Evolutionary conservation across 208 protist species (phyloP).

Genomic region (Trypanosoma boissoni): DNA sequence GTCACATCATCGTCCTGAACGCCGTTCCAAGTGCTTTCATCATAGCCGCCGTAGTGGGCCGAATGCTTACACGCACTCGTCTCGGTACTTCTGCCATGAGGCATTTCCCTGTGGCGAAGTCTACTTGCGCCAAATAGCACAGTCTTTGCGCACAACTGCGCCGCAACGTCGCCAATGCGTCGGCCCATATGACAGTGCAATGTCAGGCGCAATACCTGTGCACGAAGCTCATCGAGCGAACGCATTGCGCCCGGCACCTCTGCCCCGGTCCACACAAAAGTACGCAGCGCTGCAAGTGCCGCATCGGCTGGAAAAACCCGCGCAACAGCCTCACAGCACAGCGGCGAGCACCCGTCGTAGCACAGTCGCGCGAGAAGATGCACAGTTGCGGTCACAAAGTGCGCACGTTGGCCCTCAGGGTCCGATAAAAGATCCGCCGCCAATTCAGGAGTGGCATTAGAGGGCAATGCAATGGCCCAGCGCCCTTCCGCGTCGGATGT

Average conservation of each 20-base stretch:
- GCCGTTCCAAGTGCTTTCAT: slow-evolving; percentile 33
- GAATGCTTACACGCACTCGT: too few species aligned
- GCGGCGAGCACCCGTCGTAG: slow-evolving; percentile 54
- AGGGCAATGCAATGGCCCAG: slow-evolving; percentile 14
- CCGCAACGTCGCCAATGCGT: slow-evolving; percentile 34
- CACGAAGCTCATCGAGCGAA: slow-evolving; percentile 45
- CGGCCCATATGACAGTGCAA: slow-evolving; percentile 53
- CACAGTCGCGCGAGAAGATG: slow-evolving; percentile 53
- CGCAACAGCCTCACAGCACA: slow-evolving; percentile 42
- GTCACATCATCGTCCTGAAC: slow-evolving; percentile 53
- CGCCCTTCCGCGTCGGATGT: slow-evolving; percentile 19
- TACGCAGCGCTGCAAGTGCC: slow-evolving; percentile 38
- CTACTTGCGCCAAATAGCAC: slow-evolving; percentile 67
- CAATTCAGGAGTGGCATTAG: not conserved
- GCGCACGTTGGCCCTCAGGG: slow-evolving; percentile 20
- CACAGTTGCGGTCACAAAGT: slow-evolving; percentile 53
- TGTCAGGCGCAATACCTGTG: slow-evolving; percentile 51
- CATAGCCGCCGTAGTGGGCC: too few species aligned
- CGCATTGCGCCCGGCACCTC: slow-evolving; percentile 36
- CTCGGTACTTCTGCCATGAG: too few species aligned
- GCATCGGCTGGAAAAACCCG: slow-evolving; percentile 39
- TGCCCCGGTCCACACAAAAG: slow-evolving; percentile 39
- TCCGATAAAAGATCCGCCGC: not conserved
- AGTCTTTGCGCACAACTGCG: slow-evolving; percentile 59
- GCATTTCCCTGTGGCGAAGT: too few species aligned